Evolutionary conservation across 75 land plant species (phyloP).

Genomic region (Larix kaempferi): DNA sequence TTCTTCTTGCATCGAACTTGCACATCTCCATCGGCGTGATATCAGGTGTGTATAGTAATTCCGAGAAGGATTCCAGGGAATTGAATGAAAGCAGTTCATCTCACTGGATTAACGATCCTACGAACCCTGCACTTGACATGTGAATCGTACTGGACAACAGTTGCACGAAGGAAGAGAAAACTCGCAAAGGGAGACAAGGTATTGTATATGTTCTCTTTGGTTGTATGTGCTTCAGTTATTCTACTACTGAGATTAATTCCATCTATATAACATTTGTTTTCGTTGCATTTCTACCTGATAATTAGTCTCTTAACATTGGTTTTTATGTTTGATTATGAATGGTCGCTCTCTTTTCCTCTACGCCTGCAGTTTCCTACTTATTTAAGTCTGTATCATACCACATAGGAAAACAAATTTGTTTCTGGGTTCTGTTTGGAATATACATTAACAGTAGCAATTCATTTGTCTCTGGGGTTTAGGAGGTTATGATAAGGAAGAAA

Average conservation of each 20-base stretch:
- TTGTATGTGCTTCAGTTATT: background rate
- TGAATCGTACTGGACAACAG: no score
- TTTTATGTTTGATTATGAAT: background rate
- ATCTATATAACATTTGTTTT: background rate
- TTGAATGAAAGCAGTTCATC: background rate
- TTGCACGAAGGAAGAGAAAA: no score
- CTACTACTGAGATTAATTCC: background rate
- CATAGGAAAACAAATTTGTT: background rate
- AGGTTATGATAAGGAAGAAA: no score
- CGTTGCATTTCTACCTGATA: no score
- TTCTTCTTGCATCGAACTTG: no score
- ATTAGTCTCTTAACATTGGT: background rate
- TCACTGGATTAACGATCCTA: no score
- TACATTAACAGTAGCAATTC: background rate
- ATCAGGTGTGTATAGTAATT: no score
- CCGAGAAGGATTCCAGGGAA: no score
- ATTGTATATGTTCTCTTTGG: background rate
- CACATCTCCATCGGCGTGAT: no score
- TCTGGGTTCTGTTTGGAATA: background rate
- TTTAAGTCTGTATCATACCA: background rate
- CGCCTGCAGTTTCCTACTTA: background rate
- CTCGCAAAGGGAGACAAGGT: no score
- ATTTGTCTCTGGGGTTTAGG: no score
- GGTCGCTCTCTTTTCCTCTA: background rate
- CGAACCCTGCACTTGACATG: no score